Percentiles rank a stretch among this genome's conserved stretches.
These are phyloP conservation scores for Glaciozyma martinii DNA, from an alignment of 768 basidiomycete genomes.

Conservation along the genomic window DNA sequence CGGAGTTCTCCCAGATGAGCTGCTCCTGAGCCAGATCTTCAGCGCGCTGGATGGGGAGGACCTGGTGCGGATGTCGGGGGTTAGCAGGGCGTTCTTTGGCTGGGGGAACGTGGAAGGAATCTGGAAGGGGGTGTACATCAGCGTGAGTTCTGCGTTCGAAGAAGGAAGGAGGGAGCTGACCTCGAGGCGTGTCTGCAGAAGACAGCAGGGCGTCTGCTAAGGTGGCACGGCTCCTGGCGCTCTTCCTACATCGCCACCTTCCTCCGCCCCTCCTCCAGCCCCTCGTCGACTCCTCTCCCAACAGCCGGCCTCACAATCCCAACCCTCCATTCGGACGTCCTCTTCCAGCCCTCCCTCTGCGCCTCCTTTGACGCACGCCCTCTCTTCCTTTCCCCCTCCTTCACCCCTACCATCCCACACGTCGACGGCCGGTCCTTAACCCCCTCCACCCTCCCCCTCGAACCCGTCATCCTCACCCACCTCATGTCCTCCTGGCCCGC, in stretches of 20 bases:
- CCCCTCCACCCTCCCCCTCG: conserved; percentile 2
- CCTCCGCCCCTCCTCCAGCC: not conserved
- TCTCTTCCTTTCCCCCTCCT: conserved; percentile 10
- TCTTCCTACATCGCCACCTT: conserved; percentile 15
- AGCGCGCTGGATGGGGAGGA: conserved; percentile 12
- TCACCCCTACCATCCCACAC: conserved; percentile 16
- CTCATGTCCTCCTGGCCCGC: conserved; percentile 28
- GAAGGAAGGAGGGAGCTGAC: not conserved
- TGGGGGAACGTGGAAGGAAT: conserved; percentile 19
- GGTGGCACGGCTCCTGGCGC: conserved; percentile 26
- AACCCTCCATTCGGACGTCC: conserved; percentile 32
- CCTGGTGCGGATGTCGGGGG: conserved; percentile 13
- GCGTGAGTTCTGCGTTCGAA: not conserved
- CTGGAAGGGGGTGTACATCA: conserved; percentile 28
- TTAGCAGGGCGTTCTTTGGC: conserved; percentile 20
- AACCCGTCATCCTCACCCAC: conserved; percentile 30
- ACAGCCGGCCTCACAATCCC: conserved; percentile 14
- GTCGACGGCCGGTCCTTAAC: not conserved
- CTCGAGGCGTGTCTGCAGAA: not conserved
- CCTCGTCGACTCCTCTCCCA: not conserved
- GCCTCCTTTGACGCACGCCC: conserved; percentile 17
- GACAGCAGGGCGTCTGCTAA: conserved; percentile 7
- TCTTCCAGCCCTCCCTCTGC: conserved; percentile 30
- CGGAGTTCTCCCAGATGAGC: conserved; percentile 27
- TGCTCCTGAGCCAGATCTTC: conserved; percentile 23